A percentile compares a stretch with the other conserved stretches of the same genome.
These are phyloP conservation scores for Tothia fuscella DNA, from an alignment of 2,329 filamentous ascomycete genomes.

Conservation along the genomic window DNA sequence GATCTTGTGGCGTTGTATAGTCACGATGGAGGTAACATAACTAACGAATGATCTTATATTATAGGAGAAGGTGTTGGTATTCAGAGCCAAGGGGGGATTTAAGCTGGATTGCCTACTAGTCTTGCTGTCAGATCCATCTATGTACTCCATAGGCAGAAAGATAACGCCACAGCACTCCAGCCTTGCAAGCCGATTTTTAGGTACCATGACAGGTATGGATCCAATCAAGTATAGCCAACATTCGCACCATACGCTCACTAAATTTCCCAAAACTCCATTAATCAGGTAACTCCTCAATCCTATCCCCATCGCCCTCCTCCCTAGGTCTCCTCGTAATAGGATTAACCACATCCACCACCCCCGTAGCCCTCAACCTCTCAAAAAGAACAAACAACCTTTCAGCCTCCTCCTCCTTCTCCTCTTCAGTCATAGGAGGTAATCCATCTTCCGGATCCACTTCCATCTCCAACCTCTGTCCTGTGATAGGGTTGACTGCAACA, in stretches of 20 bases:
- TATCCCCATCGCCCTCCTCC: slow-evolving; percentile 55
- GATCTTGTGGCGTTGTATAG: too few relatives aligned
- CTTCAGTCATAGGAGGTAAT: slow-evolving; percentile 67
- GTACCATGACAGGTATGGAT: too few relatives aligned
- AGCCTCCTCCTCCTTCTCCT: slow-evolving; percentile 86
- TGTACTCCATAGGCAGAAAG: too few relatives aligned
- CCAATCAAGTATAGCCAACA: too few relatives aligned
- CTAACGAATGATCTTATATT: too few relatives aligned
- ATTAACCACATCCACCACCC: slow-evolving; percentile 67
- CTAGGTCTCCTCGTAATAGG: slow-evolving; percentile 61
- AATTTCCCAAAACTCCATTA: background rate
- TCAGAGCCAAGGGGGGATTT: too few relatives aligned
- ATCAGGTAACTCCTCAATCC: slow-evolving; percentile 52
- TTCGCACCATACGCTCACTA: background rate
- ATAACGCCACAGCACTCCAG: too few relatives aligned
- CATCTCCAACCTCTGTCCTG: slow-evolving; percentile 65
- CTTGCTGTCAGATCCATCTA: too few relatives aligned
- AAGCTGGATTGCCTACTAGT: too few relatives aligned
- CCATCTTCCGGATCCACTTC: slow-evolving; percentile 53
- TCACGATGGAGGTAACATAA: too few relatives aligned
- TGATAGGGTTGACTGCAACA: slow-evolving; percentile 63
- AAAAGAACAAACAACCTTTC: slow-evolving; percentile 84
- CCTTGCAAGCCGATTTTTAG: too few relatives aligned
- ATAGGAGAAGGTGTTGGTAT: too few relatives aligned
- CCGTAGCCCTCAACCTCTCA: slow-evolving; percentile 69